phyloP scores from a whole-genome alignment of 805 yeast genomes.

The Lipomyces oligophaga region DNA sequence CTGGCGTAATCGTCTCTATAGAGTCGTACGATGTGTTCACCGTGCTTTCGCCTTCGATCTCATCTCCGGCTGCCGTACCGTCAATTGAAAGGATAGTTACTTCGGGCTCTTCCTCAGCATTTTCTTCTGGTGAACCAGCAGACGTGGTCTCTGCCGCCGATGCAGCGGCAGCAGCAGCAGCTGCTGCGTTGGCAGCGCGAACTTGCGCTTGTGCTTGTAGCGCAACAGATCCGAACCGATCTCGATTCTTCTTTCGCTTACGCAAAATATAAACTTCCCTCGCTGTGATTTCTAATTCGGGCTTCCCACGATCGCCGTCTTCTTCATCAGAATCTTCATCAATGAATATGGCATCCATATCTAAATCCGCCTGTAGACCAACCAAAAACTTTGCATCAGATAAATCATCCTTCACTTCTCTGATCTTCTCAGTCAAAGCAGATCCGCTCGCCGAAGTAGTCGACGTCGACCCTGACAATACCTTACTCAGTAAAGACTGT shows the following conservation, averaged over 20 bases:
- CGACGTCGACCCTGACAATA: slow-evolving; percentile 18
- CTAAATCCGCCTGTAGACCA: slow-evolving; percentile 23
- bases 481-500: slow-evolving; percentile 15
- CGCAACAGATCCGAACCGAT: not conserved
- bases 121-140: not conserved
- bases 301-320: slow-evolving; percentile 3
- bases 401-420: slow-evolving; percentile 22
- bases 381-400: slow-evolving; percentile 26
- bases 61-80: slow-evolving; percentile 5
- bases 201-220: not conserved
- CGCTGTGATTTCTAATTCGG: slow-evolving; percentile 7
- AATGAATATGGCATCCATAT: slow-evolving; percentile 16
- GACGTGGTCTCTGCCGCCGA: not conserved
- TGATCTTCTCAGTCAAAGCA: not conserved
- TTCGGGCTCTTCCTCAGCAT: too few species aligned
- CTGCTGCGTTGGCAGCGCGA: not conserved
- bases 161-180: slow-evolving; percentile 1
- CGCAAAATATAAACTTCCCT: slow-evolving; percentile 14
- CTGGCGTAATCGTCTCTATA: not conserved
- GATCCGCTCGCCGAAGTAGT: slow-evolving; percentile 3
- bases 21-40: not conserved
- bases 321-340: slow-evolving; percentile 18
- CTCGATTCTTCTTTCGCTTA: slow-evolving; percentile 9
- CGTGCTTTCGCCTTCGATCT: slow-evolving; percentile 4
- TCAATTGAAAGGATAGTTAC: too few species aligned